phyloP scores from a whole-genome alignment of 371 early-diverging fungal genomes.

The Smittium mucronatum region DNA sequence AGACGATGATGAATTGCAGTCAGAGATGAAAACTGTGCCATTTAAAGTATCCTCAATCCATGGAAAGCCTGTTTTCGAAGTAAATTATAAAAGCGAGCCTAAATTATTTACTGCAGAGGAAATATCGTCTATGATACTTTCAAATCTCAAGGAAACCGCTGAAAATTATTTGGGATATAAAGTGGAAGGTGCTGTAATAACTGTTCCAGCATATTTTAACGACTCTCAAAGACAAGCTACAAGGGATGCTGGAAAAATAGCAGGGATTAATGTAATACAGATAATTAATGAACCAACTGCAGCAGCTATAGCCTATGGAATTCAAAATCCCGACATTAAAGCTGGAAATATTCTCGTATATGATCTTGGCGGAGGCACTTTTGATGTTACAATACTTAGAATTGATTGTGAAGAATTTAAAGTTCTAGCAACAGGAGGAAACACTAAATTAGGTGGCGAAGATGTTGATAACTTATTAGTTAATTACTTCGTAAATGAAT shows the following conservation, averaged over 20 bases:
- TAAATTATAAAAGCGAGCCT: constrained; percentile 75
- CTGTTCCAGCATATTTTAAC: constrained; percentile 96
- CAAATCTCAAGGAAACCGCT: constrained; percentile 94
- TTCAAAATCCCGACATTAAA: constrained; percentile 67
- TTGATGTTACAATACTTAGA: constrained; percentile 91
- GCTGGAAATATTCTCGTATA: constrained; percentile 87
- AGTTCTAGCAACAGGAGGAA: constrained; percentile 90
- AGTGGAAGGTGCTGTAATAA: constrained; percentile 86
- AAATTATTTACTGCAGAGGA: constrained; percentile 93
- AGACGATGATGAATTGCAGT: constrained; percentile 72
- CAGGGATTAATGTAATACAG: constrained; percentile 91
- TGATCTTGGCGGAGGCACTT: constrained; percentile 97
- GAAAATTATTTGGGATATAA: constrained; percentile 84
- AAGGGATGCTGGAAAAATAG: constrained; percentile 91
- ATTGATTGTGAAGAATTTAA: constrained; percentile 89
- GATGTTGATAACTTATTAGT: constrained; percentile 94
- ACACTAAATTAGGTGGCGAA: constrained; percentile 96
- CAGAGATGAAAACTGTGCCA: constrained; percentile 88
- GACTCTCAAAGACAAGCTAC: constrained; percentile 98
- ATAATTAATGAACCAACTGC: constrained; percentile 98
- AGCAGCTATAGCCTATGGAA: constrained; percentile 95
- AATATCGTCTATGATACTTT: constrained; percentile 89
- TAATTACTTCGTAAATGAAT: constrained; percentile 73
- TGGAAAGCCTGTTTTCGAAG: constrained; percentile 70
- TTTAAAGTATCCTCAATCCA: constrained; percentile 75